Evolutionary conservation across 2,329 filamentous ascomycete genomes (phyloP), one percentile per base, ranked within the genome.

Genomic region (Microsporum canis): DNA sequence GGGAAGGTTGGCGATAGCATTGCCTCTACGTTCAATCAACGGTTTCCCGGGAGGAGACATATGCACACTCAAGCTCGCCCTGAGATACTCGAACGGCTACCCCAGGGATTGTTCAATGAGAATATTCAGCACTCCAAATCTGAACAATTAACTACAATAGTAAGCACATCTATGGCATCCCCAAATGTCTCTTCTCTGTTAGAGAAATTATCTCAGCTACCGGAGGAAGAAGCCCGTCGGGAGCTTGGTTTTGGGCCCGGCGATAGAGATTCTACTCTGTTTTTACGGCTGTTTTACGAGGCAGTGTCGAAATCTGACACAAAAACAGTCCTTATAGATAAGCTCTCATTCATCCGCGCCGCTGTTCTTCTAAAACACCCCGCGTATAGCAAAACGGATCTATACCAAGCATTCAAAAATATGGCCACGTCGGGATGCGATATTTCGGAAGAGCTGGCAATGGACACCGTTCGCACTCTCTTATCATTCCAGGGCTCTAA

Each of bases 221-320:
- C 74, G 31, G 60, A 64, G 51, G 67, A 74, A 17, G 65, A 70
- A 60, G 71, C 71, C 27, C 63, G 68, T 1, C 61, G 61, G 36
- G 67, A 72, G 49, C 68, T 81, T 49, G 76, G 77, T 5, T 63
- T 63, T 53, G 71, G 72, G 0, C 69, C 68, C 3, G 65, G 71
- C 29, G 75, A 79, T 63, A 66, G 59, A 17, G 62, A 65, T 2
- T 77, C 76, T 2, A 79, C 77, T 1, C 60, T 72, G 4, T 80
- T 79, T 61, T 64, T 80, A 34, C 68, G 66, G 33, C 71, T 71
- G 38, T 77, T 78, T 57, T 71, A 78, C 60, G 63, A 68, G 31
- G 64, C 66, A 2, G 64, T 74, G 23, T 65, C 71, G 5, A 49
- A 64, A 3, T 63, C 65, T 17, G 59, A 68, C 41, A 65, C 69